Evolutionary conservation across 768 basidiomycete species (phyloP).

Genomic region (Podaxis mareebaensis): DNA sequence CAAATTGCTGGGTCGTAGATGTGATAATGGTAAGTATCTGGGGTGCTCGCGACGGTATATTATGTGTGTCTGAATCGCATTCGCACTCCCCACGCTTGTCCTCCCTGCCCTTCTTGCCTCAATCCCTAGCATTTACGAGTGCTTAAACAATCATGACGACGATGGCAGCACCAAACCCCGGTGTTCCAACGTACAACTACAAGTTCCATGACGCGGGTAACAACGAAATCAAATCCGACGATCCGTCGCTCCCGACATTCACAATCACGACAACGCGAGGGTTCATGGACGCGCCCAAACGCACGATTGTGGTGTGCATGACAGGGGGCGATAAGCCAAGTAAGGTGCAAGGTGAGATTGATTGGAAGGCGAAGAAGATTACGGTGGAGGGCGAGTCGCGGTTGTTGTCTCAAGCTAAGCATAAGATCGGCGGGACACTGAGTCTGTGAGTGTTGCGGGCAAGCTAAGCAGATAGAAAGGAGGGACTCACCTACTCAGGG

Average conservation of each 20-base stretch:
- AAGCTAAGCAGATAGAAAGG: not conserved
- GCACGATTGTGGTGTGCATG: conserved; percentile 3
- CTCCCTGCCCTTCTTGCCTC: not conserved
- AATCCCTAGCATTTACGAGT: not conserved
- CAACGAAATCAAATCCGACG: conserved; percentile 9
- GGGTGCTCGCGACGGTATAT: not conserved
- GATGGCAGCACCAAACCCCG: not conserved
- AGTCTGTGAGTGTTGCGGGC: conserved; percentile 14
- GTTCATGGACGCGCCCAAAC: not conserved
- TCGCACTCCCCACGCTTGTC: not conserved
- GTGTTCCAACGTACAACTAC: conserved; percentile 2
- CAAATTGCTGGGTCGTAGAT: not conserved
- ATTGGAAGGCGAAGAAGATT: conserved; percentile 20
- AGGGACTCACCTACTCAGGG: conserved; percentile 1
- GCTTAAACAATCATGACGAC: not conserved
- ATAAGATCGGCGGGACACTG: conserved; percentile 17
- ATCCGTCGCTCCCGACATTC: conserved; percentile 15
- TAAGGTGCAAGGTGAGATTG: conserved; percentile 12
- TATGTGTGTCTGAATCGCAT: not conserved
- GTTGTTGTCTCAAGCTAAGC: conserved; percentile 14
- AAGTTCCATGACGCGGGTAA: conserved; percentile 17
- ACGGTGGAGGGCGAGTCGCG: conserved; percentile 11
- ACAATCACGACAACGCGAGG: conserved; percentile 11
- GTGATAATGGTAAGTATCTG: not conserved
- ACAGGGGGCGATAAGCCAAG: not conserved